Conservation (phyloP, 2,329 filamentous ascomycete species). For the Fusarium scirpi region DNA sequence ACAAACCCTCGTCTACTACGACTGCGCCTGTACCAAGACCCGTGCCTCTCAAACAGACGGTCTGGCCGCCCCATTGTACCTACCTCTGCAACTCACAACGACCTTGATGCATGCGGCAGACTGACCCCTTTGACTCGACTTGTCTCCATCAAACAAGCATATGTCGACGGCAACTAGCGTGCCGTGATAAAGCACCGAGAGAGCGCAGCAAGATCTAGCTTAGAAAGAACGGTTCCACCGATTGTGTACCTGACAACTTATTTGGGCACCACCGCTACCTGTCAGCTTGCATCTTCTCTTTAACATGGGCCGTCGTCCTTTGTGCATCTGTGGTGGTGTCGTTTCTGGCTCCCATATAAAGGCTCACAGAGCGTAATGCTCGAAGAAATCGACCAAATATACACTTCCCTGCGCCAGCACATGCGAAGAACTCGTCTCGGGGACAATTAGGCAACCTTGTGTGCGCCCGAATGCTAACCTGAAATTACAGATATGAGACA, state of each 20-base stretch:
- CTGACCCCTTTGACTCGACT: conserved; percentile 14
- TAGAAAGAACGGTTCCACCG: conserved; percentile 6
- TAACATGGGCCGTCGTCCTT: neutral
- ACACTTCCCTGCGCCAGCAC: conserved; percentile 23
- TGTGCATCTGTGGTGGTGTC: conserved; percentile 1
- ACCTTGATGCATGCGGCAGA: neutral
- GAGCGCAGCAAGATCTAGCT: conserved; percentile 20
- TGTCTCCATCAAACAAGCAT: conserved; percentile 35
- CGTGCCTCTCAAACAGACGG: conserved; percentile 8
- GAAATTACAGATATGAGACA: conserved; percentile 8
- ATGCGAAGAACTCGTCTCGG: neutral
- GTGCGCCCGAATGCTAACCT: neutral
- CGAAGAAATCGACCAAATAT: conserved; percentile 4
- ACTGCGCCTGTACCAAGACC: conserved; percentile 1
- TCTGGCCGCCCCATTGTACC: conserved; percentile 1
- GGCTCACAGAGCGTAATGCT: neutral
- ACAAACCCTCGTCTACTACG: conserved; percentile 13
- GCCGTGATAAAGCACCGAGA: conserved; percentile 29
- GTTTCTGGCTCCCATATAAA: conserved; percentile 20
- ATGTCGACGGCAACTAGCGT: conserved; percentile 15
- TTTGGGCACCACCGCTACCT: neutral
- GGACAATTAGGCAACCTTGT: neutral
- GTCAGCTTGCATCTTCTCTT: neutral
- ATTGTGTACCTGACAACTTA: neutral
- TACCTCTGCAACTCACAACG: neutral